Percentiles rank a stretch among this genome's conserved stretches.
Evolutionary conservation across 192 early-diverging fungal genomes (phyloP).

Genomic region (Obelidium mucronatum): DNA sequence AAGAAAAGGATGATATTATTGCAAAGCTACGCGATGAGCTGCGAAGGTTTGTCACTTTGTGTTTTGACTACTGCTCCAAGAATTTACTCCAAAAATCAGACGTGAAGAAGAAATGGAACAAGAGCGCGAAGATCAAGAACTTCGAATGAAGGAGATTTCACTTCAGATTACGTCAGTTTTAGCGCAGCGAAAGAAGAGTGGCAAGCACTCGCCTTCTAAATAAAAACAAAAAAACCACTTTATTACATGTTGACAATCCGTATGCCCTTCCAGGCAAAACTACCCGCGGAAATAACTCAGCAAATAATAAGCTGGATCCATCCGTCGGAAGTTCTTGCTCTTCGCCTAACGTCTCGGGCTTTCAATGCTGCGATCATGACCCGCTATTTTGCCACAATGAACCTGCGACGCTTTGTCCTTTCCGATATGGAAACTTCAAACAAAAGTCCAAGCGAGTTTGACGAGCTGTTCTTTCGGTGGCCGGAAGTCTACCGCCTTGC

Average conservation of each 20-base stretch:
- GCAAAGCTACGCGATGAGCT: constrained; percentile 46
- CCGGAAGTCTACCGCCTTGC: constrained; percentile 6
- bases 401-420: background rate
- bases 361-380: background rate
- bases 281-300: constrained; percentile 15
- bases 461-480: constrained; percentile 13
- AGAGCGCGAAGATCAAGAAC: constrained; percentile 44
- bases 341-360: background rate
- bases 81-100: background rate
- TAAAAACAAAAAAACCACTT: too few relatives aligned
- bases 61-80: background rate
- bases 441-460: constrained; percentile 2
- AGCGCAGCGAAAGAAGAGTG: constrained; percentile 28
- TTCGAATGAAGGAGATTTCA: constrained; percentile 58
- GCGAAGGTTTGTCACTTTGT: constrained; percentile 25
- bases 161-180: constrained; percentile 47
- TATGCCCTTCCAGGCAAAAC: background rate
- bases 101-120: constrained; percentile 23
- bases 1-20: constrained; percentile 38
- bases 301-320: constrained; percentile 31
- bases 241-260: too few relatives aligned
- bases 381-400: constrained; percentile 1
- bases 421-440: background rate
- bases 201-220: too few relatives aligned
- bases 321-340: background rate